Evolutionary conservation across 1,139 yeast species (phyloP).

Genomic region (Saccharomyces pastorianus): DNA sequence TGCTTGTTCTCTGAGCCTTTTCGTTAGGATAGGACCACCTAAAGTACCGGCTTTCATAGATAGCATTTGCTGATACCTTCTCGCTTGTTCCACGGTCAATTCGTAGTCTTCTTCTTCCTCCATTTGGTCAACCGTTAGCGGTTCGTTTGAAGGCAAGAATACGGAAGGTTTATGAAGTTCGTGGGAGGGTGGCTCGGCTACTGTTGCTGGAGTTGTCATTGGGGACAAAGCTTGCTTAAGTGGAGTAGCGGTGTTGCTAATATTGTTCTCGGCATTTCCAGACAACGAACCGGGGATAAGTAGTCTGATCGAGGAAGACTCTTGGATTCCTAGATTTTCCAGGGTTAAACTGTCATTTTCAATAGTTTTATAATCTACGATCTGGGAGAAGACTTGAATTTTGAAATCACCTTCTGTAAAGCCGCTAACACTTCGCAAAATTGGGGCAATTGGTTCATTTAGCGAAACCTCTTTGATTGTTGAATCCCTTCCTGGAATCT

Average conservation of each 20-base stretch:
- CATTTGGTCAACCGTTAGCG: slow-evolving; percentile 5
- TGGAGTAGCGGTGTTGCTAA: too few relatives aligned
- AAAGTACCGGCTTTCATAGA: slow-evolving; percentile 33
- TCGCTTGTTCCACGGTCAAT: slow-evolving; percentile 46
- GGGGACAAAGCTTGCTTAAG: background rate
- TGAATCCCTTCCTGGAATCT: slow-evolving; percentile 14
- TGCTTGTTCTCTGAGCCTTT: slow-evolving; percentile 30
- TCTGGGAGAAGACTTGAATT: slow-evolving; percentile 21
- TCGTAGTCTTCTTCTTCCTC: slow-evolving; percentile 34
- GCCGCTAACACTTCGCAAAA: slow-evolving; percentile 6
- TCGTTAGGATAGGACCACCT: slow-evolving; percentile 27
- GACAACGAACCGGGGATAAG: background rate
- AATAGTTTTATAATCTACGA: slow-evolving; percentile 4
- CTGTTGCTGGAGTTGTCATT: background rate
- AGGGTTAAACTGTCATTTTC: slow-evolving; percentile 16
- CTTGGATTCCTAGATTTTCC: slow-evolving; percentile 18
- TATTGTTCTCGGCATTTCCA: too few relatives aligned
- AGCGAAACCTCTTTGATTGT: slow-evolving; percentile 10
- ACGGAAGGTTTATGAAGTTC: slow-evolving; percentile 11
- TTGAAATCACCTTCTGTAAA: slow-evolving; percentile 4
- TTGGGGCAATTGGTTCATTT: slow-evolving; percentile 7
- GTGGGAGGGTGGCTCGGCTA: background rate
- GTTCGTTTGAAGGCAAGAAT: slow-evolving; percentile 11
- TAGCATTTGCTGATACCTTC: slow-evolving; percentile 43
- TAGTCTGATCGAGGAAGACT: slow-evolving; percentile 15